Base-by-base conservation (phyloP, 2,329 filamentous ascomycete genomes). In the Ceratocystis harringtonii region DNA sequence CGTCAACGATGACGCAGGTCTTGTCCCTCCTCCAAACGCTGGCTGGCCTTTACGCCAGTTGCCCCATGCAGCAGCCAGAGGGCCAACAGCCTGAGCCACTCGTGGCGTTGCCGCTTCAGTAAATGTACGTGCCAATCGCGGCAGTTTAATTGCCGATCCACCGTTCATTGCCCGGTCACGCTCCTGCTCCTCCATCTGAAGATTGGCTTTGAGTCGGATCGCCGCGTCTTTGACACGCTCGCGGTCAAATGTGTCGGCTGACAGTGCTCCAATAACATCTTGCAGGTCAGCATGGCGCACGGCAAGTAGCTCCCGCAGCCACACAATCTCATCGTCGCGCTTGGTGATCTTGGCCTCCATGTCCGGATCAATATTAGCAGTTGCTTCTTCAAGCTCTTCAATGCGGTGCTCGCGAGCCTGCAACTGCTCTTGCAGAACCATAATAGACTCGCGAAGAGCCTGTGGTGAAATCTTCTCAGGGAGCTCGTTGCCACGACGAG, bases 131-230 rank as follows among this genome's bases (percentile, higher is more conserved):
- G 90, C 87, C 52, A 96, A 82, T 50, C 88, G 89, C 3, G 89
- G 88, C 70, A 94, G 79, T 64, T 80, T 83, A 68, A 86, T 80
- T 32, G 83, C 78, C 6, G 84, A 87, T 15, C 83, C 83, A 61
- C 86, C 86, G 64, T 87, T 85, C 76, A 89, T 82, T 0, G 90
- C 86, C 67, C 94, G 84, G 74, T 97, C 92, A 63, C 90, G 89
- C 76, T 96, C 92, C 73, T 96, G 90, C 73, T 95, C 89, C 75
- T 99, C 92, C 94, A 99, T 99, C 73, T 97, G 90, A 44, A 99
- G 80, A 72, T 96, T 96, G 15, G 94, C 90, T 73, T 90, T 90
- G 68, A 99, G 85, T 64, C 94, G 87, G 70, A 97, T 97, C 44
- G 90, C 89, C 5, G 92, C 91, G 73, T 97, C 92, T 71, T 89